Percentiles rank a stretch among this genome's conserved stretches.
These are phyloP conservation scores for Talaromyces atroroseus DNA, from an alignment of 2,329 filamentous ascomycete genomes.

Conservation along the genomic window DNA sequence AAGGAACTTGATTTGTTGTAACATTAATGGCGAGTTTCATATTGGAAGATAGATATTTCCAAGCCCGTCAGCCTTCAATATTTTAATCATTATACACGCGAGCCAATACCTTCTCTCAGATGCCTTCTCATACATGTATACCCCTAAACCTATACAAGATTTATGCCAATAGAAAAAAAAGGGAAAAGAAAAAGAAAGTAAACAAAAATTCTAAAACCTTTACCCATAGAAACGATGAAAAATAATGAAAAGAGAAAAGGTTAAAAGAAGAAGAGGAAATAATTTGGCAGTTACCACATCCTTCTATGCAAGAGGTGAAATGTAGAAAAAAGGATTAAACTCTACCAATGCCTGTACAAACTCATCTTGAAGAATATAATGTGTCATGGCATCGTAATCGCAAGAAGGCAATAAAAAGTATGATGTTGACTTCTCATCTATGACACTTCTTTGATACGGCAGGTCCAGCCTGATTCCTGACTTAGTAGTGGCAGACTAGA, in stretches of 20 bases:
- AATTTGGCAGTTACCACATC: neutral
- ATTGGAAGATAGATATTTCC: neutral
- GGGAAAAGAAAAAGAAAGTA: neutral
- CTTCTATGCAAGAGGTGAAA: neutral
- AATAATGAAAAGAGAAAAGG: neutral
- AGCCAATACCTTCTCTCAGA: neutral
- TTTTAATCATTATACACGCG: constrained; percentile 5
- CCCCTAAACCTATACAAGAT: neutral
- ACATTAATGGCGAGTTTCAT: neutral
- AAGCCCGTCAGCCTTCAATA: neutral
- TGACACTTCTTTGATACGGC: constrained; percentile 72
- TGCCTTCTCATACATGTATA: neutral
- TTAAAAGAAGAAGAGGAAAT: neutral
- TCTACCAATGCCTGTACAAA: constrained; percentile 20
- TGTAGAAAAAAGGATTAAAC: constrained; percentile 18
- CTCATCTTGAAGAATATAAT: constrained; percentile 20
- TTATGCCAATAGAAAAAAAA: neutral
- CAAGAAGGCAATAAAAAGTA: constrained; percentile 19
- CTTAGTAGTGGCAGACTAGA: constrained; percentile 74
- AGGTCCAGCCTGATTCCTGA: constrained; percentile 81
- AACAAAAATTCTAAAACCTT: neutral
- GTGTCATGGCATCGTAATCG: constrained; percentile 21
- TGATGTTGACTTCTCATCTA: constrained; percentile 33
- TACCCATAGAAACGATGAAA: neutral
- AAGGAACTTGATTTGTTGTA: no score